Base-by-base conservation (phyloP, 305 asterid species). In the Nicotiana rustica region DNA sequence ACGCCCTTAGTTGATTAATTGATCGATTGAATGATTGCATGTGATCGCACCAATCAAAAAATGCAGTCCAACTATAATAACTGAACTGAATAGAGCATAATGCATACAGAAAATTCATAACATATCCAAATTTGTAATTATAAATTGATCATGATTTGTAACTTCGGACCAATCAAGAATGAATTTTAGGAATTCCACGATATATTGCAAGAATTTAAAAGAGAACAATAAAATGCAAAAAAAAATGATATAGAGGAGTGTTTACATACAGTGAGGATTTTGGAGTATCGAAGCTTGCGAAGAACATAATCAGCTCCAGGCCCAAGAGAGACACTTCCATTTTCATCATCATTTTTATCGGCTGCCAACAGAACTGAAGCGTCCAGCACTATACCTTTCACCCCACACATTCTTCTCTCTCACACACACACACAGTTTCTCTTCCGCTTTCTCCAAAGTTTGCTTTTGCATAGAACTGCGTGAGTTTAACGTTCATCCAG, bases 241-340 rank as follows among this genome's bases (percentile, higher is more conserved):
- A 44, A 44, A 47, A 80, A 47, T 25, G n/a, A 29, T 15, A 25
- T 52, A 17, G 47, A 70, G 29, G 29, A 38, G 5, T 18, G 10
- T 70, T 44, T 9, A 44, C 52, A 9, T 91, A 92, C 98, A 17
- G 86, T 84, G 41, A 87, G 90, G 84, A 93, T 88, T 80, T 89
- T 88, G 88, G 93, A 93, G 91, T 93, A 88, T 59, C 88, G 92
- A 41, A 95, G 94, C 86, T 85, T 90, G 83, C 94, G 91, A 79
- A 95, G 94, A 82, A 95, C 79, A 86, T 84, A 85, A 75, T 86
- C 88, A 76, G 97, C 96, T 56, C 84, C 90, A 5, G 88, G 85
- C 3, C 77, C 64, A 79, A 92, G 89, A 79, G 83, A 69, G 80
- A 82, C 65, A 60, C 82, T 87, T 77, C 79, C 92, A 31, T 84